Evolutionary conservation across 2,329 filamentous ascomycete species (phyloP).

Genomic region (Hypoxylon sp.): DNA sequence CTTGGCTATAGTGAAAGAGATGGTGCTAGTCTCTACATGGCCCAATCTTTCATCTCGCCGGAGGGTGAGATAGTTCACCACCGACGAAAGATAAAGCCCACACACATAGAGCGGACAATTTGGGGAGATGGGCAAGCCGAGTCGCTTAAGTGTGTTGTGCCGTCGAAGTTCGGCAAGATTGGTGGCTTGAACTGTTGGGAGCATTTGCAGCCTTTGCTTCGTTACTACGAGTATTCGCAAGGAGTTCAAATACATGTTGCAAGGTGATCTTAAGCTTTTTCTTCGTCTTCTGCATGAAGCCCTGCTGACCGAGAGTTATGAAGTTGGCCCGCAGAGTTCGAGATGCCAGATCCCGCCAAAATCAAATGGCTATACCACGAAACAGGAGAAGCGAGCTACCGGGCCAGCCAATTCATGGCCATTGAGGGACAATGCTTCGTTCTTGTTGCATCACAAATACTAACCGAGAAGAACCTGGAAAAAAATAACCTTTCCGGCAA

Average conservation of each 20-base stretch:
- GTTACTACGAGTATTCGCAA: conserved; percentile 56
- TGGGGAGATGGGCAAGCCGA: conserved; percentile 71
- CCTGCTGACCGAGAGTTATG: conserved; percentile 36
- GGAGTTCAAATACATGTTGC: conserved; percentile 56
- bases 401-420: conserved; percentile 59
- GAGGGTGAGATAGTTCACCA: conserved; percentile 62
- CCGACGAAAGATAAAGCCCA: conserved; percentile 67
- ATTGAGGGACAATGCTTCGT: conserved; percentile 62
- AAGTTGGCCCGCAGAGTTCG: conserved; percentile 56
- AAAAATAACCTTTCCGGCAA: conserved; percentile 58
- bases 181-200: conserved; percentile 71
- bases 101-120: conserved; percentile 62
- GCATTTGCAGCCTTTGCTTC: conserved; percentile 67
- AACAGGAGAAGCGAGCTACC: conserved; percentile 54
- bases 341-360: conserved; percentile 56
- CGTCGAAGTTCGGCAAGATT: conserved; percentile 65
- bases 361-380: conserved; percentile 57
- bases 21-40: conserved; percentile 62
- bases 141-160: conserved; percentile 66
- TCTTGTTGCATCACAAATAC: conserved; percentile 57
- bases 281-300: conserved; percentile 9
- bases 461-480: conserved; percentile 59
- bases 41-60: conserved; percentile 67
- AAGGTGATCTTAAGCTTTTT: conserved; percentile 41
- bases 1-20: conserved; percentile 66